Percentiles rank a stretch among this genome's conserved stretches.
These are phyloP conservation scores for Eutypella sp. DNA, from an alignment of 2,329 filamentous ascomycete species.

Conservation along the genomic window DNA sequence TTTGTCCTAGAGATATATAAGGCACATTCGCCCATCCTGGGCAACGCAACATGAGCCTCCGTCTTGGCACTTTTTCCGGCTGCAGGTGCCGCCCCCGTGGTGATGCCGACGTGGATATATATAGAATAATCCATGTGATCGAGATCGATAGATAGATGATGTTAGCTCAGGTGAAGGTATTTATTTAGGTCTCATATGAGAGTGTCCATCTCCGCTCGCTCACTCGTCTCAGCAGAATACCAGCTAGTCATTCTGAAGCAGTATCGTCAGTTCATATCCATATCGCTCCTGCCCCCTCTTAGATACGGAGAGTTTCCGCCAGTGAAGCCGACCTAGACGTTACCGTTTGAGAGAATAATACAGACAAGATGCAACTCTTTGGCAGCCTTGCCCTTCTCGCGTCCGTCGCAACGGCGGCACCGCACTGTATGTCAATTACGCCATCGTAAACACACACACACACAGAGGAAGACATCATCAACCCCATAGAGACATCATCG, in stretches of 20 bases:
- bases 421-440: constrained; percentile 27
- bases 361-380: constrained; percentile 16
- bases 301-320: too few relatives aligned
- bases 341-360: background rate
- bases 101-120: constrained; percentile 1
- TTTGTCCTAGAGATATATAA: constrained; percentile 12
- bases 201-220: too few relatives aligned
- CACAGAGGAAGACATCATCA: too few relatives aligned
- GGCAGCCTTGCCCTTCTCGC: constrained; percentile 14
- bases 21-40: constrained; percentile 8
- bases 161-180: too few relatives aligned
- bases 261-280: too few relatives aligned
- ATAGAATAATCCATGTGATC: constrained; percentile 9
- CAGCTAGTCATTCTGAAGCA: too few relatives aligned
- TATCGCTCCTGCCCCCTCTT: too few relatives aligned
- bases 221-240: too few relatives aligned
- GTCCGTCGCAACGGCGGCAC: constrained; percentile 18
- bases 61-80: constrained; percentile 9
- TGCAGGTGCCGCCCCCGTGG: constrained; percentile 1
- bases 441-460: too few relatives aligned
- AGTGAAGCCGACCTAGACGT: background rate
- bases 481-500: too few relatives aligned
- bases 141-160: background rate
- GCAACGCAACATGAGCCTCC: constrained; percentile 16
- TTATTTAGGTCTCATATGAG: too few relatives aligned